Conservation (phyloP, 192 early-diverging fungal species). For the Entomortierella lignicola region DNA sequence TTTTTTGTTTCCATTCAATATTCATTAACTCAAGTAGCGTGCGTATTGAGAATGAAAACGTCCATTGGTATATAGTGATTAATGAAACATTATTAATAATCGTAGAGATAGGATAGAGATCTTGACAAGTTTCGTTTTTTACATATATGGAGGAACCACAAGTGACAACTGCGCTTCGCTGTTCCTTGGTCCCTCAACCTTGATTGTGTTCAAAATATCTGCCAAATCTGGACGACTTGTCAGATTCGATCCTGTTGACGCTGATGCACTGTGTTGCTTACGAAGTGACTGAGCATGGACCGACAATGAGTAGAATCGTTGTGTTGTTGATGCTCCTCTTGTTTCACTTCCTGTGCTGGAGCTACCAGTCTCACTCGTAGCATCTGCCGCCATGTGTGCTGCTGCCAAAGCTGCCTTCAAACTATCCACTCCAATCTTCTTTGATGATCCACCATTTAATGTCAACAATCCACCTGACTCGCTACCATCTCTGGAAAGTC, state of each 20-base stretch:
- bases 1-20: conserved; percentile 3
- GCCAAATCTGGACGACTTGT: conserved; percentile 40
- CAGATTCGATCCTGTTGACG: conserved; percentile 23
- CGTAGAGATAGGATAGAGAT: not conserved
- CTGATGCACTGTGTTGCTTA: conserved; percentile 24
- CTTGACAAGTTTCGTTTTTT: no score
- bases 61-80: conserved; percentile 1
- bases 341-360: conserved; percentile 27
- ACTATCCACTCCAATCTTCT: conserved; percentile 46
- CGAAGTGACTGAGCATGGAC: conserved; percentile 43
- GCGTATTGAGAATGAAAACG: no score
- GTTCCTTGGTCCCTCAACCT: conserved; percentile 13
- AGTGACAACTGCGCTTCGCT: conserved; percentile 22
- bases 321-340: not conserved
- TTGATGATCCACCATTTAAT: conserved; percentile 12
- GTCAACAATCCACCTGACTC: conserved; percentile 10
- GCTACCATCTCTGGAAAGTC: conserved; percentile 12
- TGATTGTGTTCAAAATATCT: conserved; percentile 39
- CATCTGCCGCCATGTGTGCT: conserved; percentile 24
- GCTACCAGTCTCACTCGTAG: conserved; percentile 25
- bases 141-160: conserved; percentile 40
- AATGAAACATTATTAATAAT: not conserved
- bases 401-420: conserved; percentile 51
- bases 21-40: no score
- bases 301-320: conserved; percentile 29